Base-by-base conservation (phyloP, 805 yeast species). In the Saccharomyces kudriavzevii region DNA sequence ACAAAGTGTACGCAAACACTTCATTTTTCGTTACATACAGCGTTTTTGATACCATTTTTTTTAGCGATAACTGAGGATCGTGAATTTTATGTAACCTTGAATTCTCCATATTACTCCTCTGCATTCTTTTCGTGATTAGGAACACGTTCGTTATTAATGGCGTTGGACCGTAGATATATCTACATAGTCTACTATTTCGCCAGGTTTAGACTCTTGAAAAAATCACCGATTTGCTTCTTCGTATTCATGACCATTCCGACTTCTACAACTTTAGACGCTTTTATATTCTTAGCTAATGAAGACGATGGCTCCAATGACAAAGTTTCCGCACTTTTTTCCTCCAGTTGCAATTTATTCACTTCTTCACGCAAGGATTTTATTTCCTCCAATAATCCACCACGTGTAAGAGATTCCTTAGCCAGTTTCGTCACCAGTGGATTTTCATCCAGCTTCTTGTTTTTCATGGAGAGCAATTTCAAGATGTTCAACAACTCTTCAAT, bases 151-250 rank as follows among this genome's bases (percentile, higher is more conserved):
- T 29, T 48, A n/a, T 17, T n/a, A 22, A 48, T n/a, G 1, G 22
- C n/a, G 31, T n/a, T 31, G n/a, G 31, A n/a, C 4, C 11, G 43
- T 17, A 35, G 2, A n/a, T 17, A 35, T 17, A 35, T 20, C 27
- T 14, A 31, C 4, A 29, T 48, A 48, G 49, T 25, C 14, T 17
- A 30, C 20, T 24, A 49, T 35, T 35, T 40, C 26, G 22, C 30
- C 22, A 40, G 3, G 17, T 46, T 40, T 17, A 49, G 46, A 20
- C 54, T 57, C 48, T 59, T 59, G 49, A 68, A 58, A 13, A 64
- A 56, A 9, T 51, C 54, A 20, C 72, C 72, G 4, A 68, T 31
- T 45, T 65, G 63, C 45, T 49, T 59, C 49, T 59, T 66, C 1
- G 69, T 62, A 46, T 60, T 62, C 22, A 65, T 43, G 22, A 40